These are phyloP conservation scores for Trametes cubensis DNA, from an alignment of 768 basidiomycete species.

Conservation along the genomic window DNA sequence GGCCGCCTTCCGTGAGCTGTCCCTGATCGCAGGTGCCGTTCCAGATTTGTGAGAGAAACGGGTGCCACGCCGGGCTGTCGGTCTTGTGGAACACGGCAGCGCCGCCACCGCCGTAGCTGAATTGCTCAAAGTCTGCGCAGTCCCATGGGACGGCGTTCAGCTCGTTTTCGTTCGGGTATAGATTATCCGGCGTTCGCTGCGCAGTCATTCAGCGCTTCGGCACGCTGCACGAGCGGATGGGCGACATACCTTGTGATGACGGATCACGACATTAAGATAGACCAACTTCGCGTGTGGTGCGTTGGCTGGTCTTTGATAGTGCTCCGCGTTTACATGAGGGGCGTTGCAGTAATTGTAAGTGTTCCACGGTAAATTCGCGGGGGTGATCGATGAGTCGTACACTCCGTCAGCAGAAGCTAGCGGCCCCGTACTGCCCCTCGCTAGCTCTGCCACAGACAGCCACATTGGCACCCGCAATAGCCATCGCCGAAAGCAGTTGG, in stretches of 20 bases:
- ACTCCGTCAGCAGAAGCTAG: conserved; percentile 37
- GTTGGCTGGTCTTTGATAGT: conserved; percentile 39
- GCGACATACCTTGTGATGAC: conserved; percentile 49
- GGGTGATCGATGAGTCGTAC: conserved; percentile 49
- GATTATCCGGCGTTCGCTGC: conserved; percentile 53
- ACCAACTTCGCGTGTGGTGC: conserved; percentile 38
- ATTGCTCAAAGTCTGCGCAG: conserved; percentile 42
- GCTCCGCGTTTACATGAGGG: conserved; percentile 44
- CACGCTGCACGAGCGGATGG: no score
- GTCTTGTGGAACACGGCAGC: conserved; percentile 45
- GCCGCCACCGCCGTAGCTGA: conserved; percentile 41
- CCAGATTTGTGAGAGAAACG: conserved; percentile 38
- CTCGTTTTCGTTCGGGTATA: conserved; percentile 46
- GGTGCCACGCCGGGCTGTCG: conserved; percentile 31
- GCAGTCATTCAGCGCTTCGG: no score
- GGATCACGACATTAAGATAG: conserved; percentile 46
- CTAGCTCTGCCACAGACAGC: neutral
- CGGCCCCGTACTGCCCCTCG: conserved; percentile 1
- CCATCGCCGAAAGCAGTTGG: conserved; percentile 8
- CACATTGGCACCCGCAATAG: conserved; percentile 3
- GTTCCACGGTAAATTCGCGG: conserved; percentile 45
- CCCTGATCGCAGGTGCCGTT: conserved; percentile 51
- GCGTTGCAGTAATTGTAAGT: conserved; percentile 60
- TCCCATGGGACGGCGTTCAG: conserved; percentile 46
- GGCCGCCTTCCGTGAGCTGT: conserved; percentile 48